phyloP scores from a whole-genome alignment of 208 protist genomes.

The Trypanosoma boissoni region DNA sequence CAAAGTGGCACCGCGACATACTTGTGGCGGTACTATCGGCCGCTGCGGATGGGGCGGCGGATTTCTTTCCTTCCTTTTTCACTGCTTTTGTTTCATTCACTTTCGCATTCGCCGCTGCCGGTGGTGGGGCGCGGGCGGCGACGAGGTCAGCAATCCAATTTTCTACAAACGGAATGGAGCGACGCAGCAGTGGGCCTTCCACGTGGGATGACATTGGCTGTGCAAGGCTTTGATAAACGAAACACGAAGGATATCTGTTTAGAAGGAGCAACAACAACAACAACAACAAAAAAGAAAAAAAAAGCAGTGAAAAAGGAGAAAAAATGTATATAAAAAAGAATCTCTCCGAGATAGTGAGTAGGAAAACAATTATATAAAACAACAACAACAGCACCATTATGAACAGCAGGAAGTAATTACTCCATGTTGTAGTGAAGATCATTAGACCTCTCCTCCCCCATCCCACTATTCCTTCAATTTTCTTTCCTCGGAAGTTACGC shows the following conservation, averaged over 20 bases:
- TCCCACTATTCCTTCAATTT: too few species aligned
- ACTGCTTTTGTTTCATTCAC: background rate
- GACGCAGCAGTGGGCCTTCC: slow-evolving; percentile 70
- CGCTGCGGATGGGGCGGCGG: slow-evolving; percentile 12
- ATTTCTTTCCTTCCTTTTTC: slow-evolving; percentile 7
- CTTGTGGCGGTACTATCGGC: slow-evolving; percentile 35
- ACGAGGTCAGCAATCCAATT: slow-evolving; percentile 67
- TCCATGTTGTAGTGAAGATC: too few species aligned
- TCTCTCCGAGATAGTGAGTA: too few species aligned
- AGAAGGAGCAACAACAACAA: slow-evolving; percentile 20
- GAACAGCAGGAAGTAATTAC: too few species aligned
- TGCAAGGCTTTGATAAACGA: slow-evolving; percentile 6
- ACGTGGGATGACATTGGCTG: slow-evolving; percentile 27
- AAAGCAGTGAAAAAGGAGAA: slow-evolving; percentile 16
- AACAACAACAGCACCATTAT: too few species aligned
- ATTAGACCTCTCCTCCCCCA: too few species aligned
- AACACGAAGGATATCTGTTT: slow-evolving; percentile 11
- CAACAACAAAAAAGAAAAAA: slow-evolving; percentile 16
- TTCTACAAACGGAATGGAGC: slow-evolving; percentile 78
- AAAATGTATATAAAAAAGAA: too few species aligned
- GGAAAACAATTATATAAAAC: too few species aligned
- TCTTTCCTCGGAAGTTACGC: too few species aligned
- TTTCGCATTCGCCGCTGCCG: background rate
- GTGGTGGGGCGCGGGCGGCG: background rate
- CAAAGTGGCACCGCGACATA: slow-evolving; percentile 85